Base-by-base conservation (phyloP, 2,329 filamentous ascomycete species). In the Rhynchosporium graminicola region DNA sequence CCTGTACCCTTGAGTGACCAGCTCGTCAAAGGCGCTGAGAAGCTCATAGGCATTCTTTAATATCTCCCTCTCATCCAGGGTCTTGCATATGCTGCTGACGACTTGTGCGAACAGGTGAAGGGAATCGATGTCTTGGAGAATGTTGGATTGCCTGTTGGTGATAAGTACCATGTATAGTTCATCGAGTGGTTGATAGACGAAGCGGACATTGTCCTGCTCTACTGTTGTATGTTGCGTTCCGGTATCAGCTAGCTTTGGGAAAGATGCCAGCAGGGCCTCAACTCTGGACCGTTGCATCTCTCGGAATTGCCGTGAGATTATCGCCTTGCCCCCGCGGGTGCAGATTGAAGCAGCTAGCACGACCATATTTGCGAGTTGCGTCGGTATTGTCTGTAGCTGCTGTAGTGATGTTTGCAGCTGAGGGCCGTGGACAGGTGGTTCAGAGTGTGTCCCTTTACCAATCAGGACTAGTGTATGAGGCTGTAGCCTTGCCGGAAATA, bases 101-200 rank as follows among this genome's bases (percentile, higher is more conserved):
- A 99, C 94, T 80, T 99, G 95, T 63, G 94, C 94, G 76, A 99
- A 99, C 26, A 99, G 85, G 77, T 99, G 96, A 64, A 99, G 85
- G 63, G 95, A 97, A 79, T 98, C 95, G 77, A 99, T 99, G 78
- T 99, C 95, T 80, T 99, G 95, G 57, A 99, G 85, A 71, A 99
- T 99, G 80, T 99, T 99, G 77, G 94, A 98, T 82, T 98, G 95
- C 73, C 92, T 90, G 83, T 99, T 99, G 77, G 96, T 99, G 79
- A 99, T 98, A 74, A 99, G 87, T 69, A 99, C 94, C 87, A 99
- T 98, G 85, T 99, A 99, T 68, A 99, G 88, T 82, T 99, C 96
- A 80, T 99, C 96, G 68, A 99, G 85, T 64, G 95, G 96, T 77
- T 99, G 95, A 82, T 99, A 99, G 63, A 99, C 95, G 76, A 97